Evolutionary conservation across 768 basidiomycete genomes (phyloP).

Genomic region (Phlebiopsis flavidoalba): DNA sequence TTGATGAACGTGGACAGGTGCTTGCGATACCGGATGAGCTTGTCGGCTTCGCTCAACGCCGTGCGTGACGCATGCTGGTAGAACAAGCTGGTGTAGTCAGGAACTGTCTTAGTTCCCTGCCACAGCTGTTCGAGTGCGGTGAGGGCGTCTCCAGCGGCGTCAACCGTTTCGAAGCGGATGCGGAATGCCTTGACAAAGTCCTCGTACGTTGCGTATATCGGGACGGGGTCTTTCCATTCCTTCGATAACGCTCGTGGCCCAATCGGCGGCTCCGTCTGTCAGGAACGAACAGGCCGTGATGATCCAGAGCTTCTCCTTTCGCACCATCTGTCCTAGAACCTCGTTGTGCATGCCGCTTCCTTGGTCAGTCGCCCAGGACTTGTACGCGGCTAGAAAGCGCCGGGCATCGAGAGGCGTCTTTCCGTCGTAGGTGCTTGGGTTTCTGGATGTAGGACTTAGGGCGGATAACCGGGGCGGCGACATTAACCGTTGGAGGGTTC

Average conservation of each 20-base stretch:
- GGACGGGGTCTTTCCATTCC: not conserved
- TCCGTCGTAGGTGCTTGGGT: too few relatives aligned
- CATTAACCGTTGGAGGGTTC: too few relatives aligned
- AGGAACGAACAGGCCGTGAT: not conserved
- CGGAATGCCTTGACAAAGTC: not conserved
- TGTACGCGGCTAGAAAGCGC: too few relatives aligned
- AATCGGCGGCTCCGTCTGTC: too few relatives aligned
- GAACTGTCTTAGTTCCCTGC: not conserved
- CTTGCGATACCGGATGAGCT: not conserved
- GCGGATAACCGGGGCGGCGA: too few relatives aligned
- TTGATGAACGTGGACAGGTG: not conserved
- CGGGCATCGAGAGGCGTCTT: too few relatives aligned
- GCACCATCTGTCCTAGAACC: too few relatives aligned
- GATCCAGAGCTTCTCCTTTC: not conserved
- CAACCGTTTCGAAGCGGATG: not conserved
- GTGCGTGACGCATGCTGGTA: not conserved
- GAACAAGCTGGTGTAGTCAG: not conserved
- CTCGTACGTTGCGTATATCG: not conserved
- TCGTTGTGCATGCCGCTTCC: too few relatives aligned
- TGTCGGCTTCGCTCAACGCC: not conserved
- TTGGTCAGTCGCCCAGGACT: too few relatives aligned
- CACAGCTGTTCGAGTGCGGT: not conserved
- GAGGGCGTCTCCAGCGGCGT: not conserved
- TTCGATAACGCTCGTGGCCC: too few relatives aligned
- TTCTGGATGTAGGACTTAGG: too few relatives aligned